Base-by-base conservation (phyloP, 2,329 filamentous ascomycete species). In the Aspergillus sp. region DNA sequence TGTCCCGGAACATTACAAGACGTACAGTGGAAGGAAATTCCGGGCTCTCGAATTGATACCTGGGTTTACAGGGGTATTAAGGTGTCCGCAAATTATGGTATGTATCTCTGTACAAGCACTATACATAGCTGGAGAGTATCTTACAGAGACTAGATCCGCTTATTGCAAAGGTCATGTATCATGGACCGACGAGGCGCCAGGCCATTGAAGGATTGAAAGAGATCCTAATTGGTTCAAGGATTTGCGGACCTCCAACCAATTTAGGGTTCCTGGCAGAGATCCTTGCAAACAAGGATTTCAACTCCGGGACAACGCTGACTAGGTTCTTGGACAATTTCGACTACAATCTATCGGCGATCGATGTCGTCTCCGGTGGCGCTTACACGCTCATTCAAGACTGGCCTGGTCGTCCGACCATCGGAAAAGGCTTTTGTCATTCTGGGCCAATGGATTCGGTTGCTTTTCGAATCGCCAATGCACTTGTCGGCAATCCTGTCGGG, bases 401-500 rank as follows among this genome's bases (percentile, higher is more conserved):
- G 47, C 83, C 83, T 1, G 85, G 80, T 0, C 74, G 86, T n/a
- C 79, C 81, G 3, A 77, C 75, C 0, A 76, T 85, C 2, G 84
- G 84, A 1, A 80, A 80, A 64, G 86, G 85, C 6, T 82, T 88
- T 49, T 81, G 82, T 4, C 82, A 85, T 33, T 78, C 80, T 4
- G 85, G 86, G 0, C 83, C 86, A 0, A 87, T 87, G 84, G 85
- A 87, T 64, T 75, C 79, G 1, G 66, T 87, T n/a, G 78, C 82
- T 1, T 81, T 83, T 46, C 79, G 80, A 22, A 75, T 86, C 27
- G 85, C 83, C 2, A 89, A 88, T 61, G 73, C 82, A 19, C 75
- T 88, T 1, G 84, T 83, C 0, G 84, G 84, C 0, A 88, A 88
- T 53, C 62, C 76, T 0, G 66, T 75, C 0, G 77, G 76, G 0